A percentile compares a stretch with the other conserved stretches of the same genome.
Evolutionary conservation across 2,329 filamentous ascomycete genomes (phyloP).

Genomic region (Metarhizium guizhouense): DNA sequence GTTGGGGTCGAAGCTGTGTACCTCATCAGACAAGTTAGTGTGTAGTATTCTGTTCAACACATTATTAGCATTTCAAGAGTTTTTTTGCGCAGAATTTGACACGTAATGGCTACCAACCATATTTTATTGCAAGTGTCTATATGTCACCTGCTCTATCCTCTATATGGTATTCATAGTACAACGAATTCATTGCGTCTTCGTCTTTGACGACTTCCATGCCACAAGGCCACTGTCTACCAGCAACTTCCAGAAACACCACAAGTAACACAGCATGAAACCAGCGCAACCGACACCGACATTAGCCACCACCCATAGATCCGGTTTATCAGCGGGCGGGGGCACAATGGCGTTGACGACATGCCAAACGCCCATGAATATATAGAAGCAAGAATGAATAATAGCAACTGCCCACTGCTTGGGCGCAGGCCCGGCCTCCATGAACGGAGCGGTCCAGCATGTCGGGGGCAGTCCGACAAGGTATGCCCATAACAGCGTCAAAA

Average conservation of each 20-base stretch:
- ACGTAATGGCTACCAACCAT: neutral
- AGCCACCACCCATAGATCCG: conserved; percentile 87
- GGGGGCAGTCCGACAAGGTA: conserved; percentile 85
- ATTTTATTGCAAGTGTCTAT: neutral
- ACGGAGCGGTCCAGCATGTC: conserved; percentile 60
- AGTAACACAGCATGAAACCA: conserved; percentile 78
- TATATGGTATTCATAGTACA: neutral
- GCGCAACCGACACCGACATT: conserved; percentile 82
- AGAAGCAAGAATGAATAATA: conserved; percentile 67
- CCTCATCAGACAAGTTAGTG: neutral
- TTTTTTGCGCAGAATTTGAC: too few species aligned
- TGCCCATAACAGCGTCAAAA: conserved; percentile 80
- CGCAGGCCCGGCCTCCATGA: conserved; percentile 33
- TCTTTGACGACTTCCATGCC: conserved; percentile 19
- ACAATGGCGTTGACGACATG: conserved; percentile 67
- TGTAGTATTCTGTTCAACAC: neutral
- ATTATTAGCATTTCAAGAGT: neutral
- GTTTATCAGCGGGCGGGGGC: conserved; percentile 62
- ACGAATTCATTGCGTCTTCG: conserved; percentile 25
- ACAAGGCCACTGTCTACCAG: conserved; percentile 49
- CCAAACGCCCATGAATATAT: conserved; percentile 70
- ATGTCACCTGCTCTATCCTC: neutral
- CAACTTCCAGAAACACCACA: conserved; percentile 78
- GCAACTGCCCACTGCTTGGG: conserved; percentile 44
- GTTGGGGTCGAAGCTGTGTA: too few species aligned